These are phyloP conservation scores for Parmales sp. DNA, from an alignment of 108 stramenopile genomes.

Conservation along the genomic window DNA sequence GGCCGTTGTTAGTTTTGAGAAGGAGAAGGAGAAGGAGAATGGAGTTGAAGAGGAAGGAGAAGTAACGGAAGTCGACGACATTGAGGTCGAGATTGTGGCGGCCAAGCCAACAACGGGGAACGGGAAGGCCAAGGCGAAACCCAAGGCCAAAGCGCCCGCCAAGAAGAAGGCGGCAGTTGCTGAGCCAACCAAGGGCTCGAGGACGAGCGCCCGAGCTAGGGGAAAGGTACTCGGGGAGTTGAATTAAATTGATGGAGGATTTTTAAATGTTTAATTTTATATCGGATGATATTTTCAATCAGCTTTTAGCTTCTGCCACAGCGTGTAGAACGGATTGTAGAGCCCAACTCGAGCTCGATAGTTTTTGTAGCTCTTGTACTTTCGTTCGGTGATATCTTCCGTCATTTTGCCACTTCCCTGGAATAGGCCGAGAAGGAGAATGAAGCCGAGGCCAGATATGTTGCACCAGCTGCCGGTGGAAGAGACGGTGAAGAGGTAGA, in stretches of 20 bases:
- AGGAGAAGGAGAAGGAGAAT: background rate
- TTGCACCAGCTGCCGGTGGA: conserved; percentile 31
- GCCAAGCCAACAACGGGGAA: background rate
- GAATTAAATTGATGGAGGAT: background rate
- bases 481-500: conserved; percentile 48
- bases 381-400: conserved; percentile 45
- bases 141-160: too few species aligned
- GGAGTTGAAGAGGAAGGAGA: background rate
- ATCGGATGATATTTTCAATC: background rate
- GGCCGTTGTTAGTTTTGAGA: background rate
- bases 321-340: conserved; percentile 34
- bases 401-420: conserved; percentile 59
- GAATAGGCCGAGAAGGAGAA: conserved; percentile 44
- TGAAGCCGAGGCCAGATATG: conserved; percentile 43
- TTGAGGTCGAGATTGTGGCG: background rate
- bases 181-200: background rate
- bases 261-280: background rate
- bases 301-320: background rate
- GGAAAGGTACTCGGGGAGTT: background rate
- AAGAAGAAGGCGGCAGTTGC: background rate
- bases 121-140: background rate
- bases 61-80: background rate
- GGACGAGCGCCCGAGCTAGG: background rate
- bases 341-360: conserved; percentile 47
- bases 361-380: conserved; percentile 37